phyloP scores from a whole-genome alignment of 2,329 filamentous ascomycete genomes.

The Diaporthe destruens region DNA sequence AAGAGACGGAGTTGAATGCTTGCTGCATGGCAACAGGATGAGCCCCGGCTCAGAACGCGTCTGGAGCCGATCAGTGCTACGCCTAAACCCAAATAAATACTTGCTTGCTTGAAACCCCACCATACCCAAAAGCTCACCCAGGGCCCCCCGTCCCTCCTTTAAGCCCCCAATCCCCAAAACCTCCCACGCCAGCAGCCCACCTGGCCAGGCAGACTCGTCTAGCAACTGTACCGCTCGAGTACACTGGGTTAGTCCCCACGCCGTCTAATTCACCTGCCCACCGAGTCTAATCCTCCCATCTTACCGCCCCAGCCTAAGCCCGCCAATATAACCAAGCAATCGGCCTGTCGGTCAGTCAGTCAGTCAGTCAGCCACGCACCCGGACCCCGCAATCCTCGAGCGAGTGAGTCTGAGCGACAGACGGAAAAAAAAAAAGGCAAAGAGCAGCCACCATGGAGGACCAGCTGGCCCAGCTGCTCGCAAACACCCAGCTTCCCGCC shows the following conservation, averaged over 20 bases:
- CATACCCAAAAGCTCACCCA: slow-evolving; percentile 36
- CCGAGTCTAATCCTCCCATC: slow-evolving; percentile 21
- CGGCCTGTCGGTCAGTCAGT: neutral
- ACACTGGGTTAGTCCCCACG: slow-evolving; percentile 12
- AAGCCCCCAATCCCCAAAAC: slow-evolving; percentile 30
- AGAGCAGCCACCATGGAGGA: slow-evolving; percentile 78
- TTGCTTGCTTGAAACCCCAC: slow-evolving; percentile 36
- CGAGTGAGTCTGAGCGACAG: slow-evolving; percentile 31
- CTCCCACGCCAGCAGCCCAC: slow-evolving; percentile 31
- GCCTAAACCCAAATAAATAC: slow-evolving; percentile 31
- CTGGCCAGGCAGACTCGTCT: slow-evolving; percentile 9
- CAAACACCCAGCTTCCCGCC: slow-evolving; percentile 84
- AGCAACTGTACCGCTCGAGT: slow-evolving; percentile 32
- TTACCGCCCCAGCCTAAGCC: slow-evolving; percentile 23
- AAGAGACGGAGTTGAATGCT: neutral
- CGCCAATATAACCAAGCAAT: slow-evolving; percentile 13
- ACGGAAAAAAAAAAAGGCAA: slow-evolving; percentile 22
- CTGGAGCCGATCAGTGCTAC: slow-evolving; percentile 30
- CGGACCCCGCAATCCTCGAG: slow-evolving; percentile 32
- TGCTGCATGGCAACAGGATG: neutral
- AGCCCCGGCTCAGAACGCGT: slow-evolving; percentile 21
- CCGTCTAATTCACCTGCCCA: slow-evolving; percentile 9
- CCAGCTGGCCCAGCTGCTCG: slow-evolving; percentile 88
- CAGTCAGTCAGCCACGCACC: slow-evolving; percentile 1
- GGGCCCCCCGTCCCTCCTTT: slow-evolving; percentile 10